Percentiles rank a stretch among this genome's conserved stretches.
These are phyloP conservation scores for Cryptosporidium xiaoi DNA, from an alignment of 169 alveolate species.

Conservation along the genomic window DNA sequence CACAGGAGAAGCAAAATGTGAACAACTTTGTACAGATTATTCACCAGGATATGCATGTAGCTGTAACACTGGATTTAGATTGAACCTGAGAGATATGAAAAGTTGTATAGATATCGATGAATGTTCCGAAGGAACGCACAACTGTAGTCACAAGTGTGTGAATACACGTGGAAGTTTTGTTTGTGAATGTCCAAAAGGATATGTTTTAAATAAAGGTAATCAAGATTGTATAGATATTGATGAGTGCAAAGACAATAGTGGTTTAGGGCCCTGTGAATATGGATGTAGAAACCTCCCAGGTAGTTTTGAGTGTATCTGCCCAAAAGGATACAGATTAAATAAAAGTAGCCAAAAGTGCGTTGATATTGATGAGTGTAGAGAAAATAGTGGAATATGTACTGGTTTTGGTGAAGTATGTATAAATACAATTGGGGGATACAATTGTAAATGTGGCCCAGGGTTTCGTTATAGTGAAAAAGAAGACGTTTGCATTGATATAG, in stretches of 20 bases:
- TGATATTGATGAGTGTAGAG: constrained; percentile 78
- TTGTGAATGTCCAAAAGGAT: constrained; percentile 79
- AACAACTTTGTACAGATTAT: constrained; percentile 74
- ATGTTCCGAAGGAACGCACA: constrained; percentile 72
- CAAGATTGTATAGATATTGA: constrained; percentile 76
- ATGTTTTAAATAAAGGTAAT: constrained; percentile 39
- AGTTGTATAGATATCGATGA: constrained; percentile 78
- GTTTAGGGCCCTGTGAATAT: constrained; percentile 50
- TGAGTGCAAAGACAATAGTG: constrained; percentile 74
- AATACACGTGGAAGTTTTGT: constrained; percentile 78
- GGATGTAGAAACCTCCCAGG: constrained; percentile 65
- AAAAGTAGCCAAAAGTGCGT: constrained; percentile 70
- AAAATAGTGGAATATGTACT: constrained; percentile 17
- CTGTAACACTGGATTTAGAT: constrained; percentile 45
- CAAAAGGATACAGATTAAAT: constrained; percentile 62
- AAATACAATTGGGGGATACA: constrained; percentile 77
- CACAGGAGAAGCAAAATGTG: constrained; percentile 76
- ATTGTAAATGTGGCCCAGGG: constrained; percentile 77
- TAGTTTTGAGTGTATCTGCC: constrained; percentile 63
- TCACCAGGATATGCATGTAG: constrained; percentile 74
- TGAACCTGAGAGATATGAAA: constrained; percentile 45
- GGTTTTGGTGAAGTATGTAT: constrained; percentile 75
- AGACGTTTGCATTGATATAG: constrained; percentile 75
- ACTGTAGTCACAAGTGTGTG: constrained; percentile 76
- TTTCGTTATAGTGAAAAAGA: constrained; percentile 12